Evolutionary conservation across 176 grass and related monocot genomes (phyloP).

Genomic region (Otatea glauca): DNA sequence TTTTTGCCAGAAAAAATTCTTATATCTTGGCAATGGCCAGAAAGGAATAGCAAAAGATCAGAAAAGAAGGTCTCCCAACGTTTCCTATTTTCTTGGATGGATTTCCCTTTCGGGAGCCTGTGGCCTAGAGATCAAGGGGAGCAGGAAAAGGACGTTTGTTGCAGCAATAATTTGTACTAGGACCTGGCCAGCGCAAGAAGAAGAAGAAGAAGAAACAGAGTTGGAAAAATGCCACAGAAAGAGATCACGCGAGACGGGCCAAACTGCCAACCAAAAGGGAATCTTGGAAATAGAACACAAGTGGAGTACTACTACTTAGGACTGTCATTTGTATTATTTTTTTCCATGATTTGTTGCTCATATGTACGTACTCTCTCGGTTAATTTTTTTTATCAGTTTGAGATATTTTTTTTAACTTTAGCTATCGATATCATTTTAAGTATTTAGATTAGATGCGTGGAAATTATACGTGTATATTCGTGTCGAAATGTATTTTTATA

Average conservation of each 20-base stretch:
- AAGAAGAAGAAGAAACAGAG: background rate
- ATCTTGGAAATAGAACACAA: slow-evolving; percentile 29
- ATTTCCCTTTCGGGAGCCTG: slow-evolving; percentile 14
- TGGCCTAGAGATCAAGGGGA: background rate
- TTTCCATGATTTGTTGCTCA: background rate
- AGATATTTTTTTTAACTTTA: too few species aligned
- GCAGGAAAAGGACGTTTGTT: slow-evolving; percentile 17
- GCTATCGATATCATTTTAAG: too few species aligned
- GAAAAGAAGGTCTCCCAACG: background rate
- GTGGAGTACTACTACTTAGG: too few species aligned
- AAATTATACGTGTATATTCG: too few species aligned
- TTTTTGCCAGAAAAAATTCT: too few species aligned
- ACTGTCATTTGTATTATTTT: slow-evolving; percentile 3
- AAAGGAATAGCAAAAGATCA: too few species aligned
- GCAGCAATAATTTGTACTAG: background rate
- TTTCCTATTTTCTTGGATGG: slow-evolving; percentile 2
- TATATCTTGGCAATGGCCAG: background rate
- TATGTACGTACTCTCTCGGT: too few species aligned
- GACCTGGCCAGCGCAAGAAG: background rate
- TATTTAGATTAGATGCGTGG: too few species aligned
- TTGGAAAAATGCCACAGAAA: background rate
- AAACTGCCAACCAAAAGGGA: slow-evolving; percentile 8
- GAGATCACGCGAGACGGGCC: background rate
- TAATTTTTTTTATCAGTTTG: too few species aligned
- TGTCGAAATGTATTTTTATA: too few species aligned